Evolutionary conservation across 371 early-diverging fungal species (phyloP), one percentile per base, ranked within the genome.

Genomic region (Parasitella parasitica): DNA sequence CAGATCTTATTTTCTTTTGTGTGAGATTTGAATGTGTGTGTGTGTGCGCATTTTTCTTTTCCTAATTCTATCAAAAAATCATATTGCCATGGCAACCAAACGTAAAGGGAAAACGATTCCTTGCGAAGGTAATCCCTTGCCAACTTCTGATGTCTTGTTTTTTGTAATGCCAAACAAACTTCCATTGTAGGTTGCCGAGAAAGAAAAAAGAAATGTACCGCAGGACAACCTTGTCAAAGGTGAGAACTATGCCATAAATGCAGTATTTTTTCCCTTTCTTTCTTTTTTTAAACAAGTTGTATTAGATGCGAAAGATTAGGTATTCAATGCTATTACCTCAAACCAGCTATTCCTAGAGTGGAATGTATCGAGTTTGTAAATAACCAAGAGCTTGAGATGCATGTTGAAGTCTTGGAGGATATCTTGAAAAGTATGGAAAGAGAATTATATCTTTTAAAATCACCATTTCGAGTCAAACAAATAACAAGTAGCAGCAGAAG

Each of bases 201-300:
- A 63, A 65, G 76, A 35, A 78, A 78, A 52, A 76, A 76, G 48
- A 78, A 78, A 57, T 78, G 78, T 38, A 63, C 70, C 41, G 65
- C 70, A 1, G 78, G 72, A 12, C 70, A 66, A 9, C 78, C 78
- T 37, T 78, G 78, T 48, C 74, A 76, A 57, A 67, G 78, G 78
- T 78, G 68, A 50, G 2, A 24, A 35, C 2, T 37, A 6, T 18
- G 18, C n/a, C n/a, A n/a, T n/a, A n/a, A n/a, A n/a, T n/a, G n/a
- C n/a, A n/a, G n/a, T n/a, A n/a, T n/a, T n/a, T n/a, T n/a, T n/a
- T n/a, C n/a, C n/a, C n/a, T n/a, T n/a, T n/a, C n/a, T n/a, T n/a
- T n/a, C n/a, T n/a, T 32, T 32, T 32, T 32, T 32, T 12, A 34
- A 41, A 34, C 16, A 16, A 13, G 36, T 54, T n/a, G 2, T 30